Conservation (phyloP, 805 yeast species). For the Brettanomyces sp. region DNA sequence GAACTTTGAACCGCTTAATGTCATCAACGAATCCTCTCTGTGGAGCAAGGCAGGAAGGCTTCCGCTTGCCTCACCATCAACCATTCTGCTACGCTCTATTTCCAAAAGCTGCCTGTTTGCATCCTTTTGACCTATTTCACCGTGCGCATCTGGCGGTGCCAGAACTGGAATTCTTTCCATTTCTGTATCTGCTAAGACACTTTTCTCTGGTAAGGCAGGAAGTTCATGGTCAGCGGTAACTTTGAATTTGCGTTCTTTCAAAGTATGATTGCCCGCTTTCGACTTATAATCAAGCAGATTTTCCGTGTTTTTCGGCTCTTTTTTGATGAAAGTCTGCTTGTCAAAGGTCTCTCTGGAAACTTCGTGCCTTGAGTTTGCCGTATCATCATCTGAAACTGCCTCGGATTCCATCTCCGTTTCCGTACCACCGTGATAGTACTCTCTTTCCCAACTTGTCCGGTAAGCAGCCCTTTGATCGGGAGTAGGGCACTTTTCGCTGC, state of each 20-base stretch:
- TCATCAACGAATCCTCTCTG: slow-evolving; percentile 1
- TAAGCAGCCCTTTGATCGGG: slow-evolving; percentile 18
- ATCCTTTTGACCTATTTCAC: neutral
- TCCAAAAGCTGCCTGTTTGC: neutral
- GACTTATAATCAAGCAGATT: neutral
- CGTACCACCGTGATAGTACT: slow-evolving; percentile 4
- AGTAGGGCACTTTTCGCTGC: slow-evolving; percentile 3
- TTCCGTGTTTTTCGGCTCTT: neutral
- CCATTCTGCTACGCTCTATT: neutral
- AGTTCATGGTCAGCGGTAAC: neutral
- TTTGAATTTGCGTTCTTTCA: neutral
- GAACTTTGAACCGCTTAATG: slow-evolving; percentile 11
- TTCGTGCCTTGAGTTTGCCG: slow-evolving; percentile 3
- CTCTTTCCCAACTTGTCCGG: slow-evolving; percentile 15
- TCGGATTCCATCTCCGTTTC: neutral
- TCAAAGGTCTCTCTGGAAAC: slow-evolving; percentile 1
- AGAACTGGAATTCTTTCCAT: neutral
- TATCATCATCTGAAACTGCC: neutral
- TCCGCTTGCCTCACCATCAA: neutral
- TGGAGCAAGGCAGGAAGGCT: neutral
- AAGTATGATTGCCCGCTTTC: neutral
- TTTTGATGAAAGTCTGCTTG: neutral
- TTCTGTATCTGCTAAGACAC: neutral
- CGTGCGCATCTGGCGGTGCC: neutral
- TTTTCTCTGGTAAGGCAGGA: neutral